Base-by-base conservation (phyloP, 2,329 filamentous ascomycete genomes). In the Pezicula neosporulosa region DNA sequence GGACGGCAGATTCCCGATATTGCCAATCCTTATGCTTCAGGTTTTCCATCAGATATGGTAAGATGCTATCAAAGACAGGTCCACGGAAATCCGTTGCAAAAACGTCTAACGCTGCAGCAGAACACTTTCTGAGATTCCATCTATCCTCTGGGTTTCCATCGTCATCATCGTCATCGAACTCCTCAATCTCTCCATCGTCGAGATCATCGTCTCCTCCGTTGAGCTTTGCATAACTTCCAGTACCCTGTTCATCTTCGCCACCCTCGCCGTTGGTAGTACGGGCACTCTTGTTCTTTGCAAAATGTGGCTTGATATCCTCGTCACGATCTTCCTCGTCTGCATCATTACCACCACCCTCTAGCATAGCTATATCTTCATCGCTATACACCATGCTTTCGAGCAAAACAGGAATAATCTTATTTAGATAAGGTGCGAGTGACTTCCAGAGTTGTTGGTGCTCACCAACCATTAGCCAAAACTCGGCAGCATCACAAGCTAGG, bases 81-180 rank as follows among this genome's bases (percentile, higher is more conserved):
- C 86, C 83, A 61, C 90, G 86, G 70, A 96, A 99, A 56, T 96
- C 89, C 48, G 87, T 88, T 16, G 94, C 91, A 62, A 99, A 92
- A 12, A 96, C 90, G 66, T 99, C 94, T 38, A 99, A 77, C 8
- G 94, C 92, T 12, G 94, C 94, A 7, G 94, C 94, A 36, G 94
- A 97, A 74, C 94, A 97, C 72, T 99, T 99, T 56, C 94, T 85
- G 48, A 99, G 76, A 49, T 93, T 97, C 94, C 94, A 99, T 61
- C 85, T 83, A 67, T 96, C 90, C 68, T 97, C 94, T 0, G 90
- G 90, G 60, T 92, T 90, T 46, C 80, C 81, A 56, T 90, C 82
- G 54, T 90, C 90, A 44, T 89, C 88, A 28, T 77, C 76, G 36
- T 86, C 86, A 38, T 87, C 80, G 44, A 80, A 76, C n/a, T 85